These are phyloP conservation scores for Sphaerulina vaccinii DNA, from an alignment of 2,329 filamentous ascomycete genomes.

Conservation along the genomic window DNA sequence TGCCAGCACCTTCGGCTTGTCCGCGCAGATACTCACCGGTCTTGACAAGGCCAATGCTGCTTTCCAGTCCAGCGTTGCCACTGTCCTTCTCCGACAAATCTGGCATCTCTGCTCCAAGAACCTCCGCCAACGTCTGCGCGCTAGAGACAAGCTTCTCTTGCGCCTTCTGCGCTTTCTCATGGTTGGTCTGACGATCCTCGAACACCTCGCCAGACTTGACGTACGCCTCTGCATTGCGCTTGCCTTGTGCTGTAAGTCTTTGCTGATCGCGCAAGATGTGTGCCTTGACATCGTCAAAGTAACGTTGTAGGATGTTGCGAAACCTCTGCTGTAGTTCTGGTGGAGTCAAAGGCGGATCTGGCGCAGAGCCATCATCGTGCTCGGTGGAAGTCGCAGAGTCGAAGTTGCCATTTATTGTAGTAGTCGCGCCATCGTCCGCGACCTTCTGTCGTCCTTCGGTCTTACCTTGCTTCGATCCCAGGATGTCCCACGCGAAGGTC, in stretches of 20 bases:
- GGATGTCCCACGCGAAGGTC: conserved; percentile 90
- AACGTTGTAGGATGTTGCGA: conserved; percentile 77
- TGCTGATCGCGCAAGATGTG: conserved; percentile 92
- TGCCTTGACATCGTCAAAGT: conserved; percentile 88
- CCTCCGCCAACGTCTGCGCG: conserved; percentile 86
- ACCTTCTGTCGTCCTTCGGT: conserved; percentile 80
- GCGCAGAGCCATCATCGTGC: conserved; percentile 47
- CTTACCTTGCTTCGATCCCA: conserved; percentile 71
- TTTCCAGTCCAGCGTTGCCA: conserved; percentile 61
- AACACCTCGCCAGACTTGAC: conserved; percentile 98
- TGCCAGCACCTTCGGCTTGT: conserved; percentile 84
- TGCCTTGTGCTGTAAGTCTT: conserved; percentile 78
- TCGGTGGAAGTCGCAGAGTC: conserved; percentile 55
- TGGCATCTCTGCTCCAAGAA: conserved; percentile 87
- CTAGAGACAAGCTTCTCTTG: conserved; percentile 89
- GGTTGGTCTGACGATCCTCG: conserved; percentile 92
- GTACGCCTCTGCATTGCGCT: conserved; percentile 95
- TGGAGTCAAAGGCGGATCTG: conserved; percentile 72
- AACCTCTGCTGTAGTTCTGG: conserved; percentile 82
- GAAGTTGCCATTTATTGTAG: conserved; percentile 50
- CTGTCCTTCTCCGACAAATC: conserved; percentile 78
- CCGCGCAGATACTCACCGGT: conserved; percentile 89
- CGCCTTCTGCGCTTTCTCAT: conserved; percentile 87
- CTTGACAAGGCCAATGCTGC: conserved; percentile 89
- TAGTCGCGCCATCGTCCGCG: conserved; percentile 73